Percentiles rank a stretch among this genome's conserved stretches.
Evolutionary conservation across 257 asterid species (phyloP).

Genomic region (Penstemon eatonii): DNA sequence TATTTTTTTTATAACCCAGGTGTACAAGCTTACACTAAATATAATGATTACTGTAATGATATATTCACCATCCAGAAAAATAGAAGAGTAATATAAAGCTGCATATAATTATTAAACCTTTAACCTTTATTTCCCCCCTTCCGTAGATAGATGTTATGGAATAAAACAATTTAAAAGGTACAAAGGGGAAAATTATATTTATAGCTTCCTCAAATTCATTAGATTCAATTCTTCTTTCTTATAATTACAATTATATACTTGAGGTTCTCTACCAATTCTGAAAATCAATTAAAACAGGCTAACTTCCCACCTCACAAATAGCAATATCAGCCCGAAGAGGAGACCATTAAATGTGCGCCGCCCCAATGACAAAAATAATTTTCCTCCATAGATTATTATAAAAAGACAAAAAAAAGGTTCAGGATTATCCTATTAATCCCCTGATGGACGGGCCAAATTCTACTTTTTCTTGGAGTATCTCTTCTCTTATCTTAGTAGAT

Average conservation of each 20-base stretch:
- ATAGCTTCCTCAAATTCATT: not conserved
- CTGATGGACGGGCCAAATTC: constrained; percentile 36
- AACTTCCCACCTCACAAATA: not conserved
- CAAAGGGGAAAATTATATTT: not conserved
- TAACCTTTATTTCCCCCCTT: too few species aligned
- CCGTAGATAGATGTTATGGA: too few species aligned
- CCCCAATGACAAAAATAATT: constrained; percentile 2
- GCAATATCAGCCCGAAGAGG: not conserved
- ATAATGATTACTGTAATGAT: too few species aligned
- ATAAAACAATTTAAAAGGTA: too few species aligned
- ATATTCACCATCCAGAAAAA: too few species aligned
- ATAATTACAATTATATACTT: too few species aligned
- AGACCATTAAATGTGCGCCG: constrained; percentile 32
- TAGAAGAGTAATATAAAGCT: too few species aligned
- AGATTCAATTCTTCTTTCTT: not conserved
- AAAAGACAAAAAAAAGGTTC: not conserved
- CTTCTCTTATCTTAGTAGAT: constrained; percentile 30
- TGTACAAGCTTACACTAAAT: too few species aligned
- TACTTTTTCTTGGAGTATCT: constrained; percentile 12
- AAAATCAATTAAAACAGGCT: not conserved
- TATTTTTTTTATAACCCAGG: too few species aligned
- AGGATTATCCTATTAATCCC: constrained; percentile 2
- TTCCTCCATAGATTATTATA: not conserved
- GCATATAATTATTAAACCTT: too few species aligned
- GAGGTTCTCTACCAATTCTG: not conserved